Evolutionary conservation across 2,329 filamentous ascomycete genomes (phyloP).

Genomic region (Delphinella strobiligena): DNA sequence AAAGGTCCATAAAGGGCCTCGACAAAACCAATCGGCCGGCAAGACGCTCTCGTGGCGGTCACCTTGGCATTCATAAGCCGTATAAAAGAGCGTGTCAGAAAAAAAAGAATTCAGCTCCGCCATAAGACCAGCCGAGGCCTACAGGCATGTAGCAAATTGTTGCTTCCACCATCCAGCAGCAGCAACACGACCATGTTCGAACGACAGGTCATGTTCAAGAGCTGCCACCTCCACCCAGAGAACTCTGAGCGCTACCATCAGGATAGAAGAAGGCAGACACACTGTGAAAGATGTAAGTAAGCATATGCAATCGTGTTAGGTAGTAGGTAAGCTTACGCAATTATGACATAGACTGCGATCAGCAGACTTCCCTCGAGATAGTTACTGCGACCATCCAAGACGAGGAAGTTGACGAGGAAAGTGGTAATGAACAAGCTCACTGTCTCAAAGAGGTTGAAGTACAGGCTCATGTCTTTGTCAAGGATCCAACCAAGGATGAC

Average conservation of each 20-base stretch:
- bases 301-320: too few relatives aligned
- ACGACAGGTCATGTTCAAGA: too few relatives aligned
- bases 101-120: too few relatives aligned
- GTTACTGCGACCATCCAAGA: constrained; percentile 71
- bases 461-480: constrained; percentile 55
- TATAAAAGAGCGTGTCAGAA: too few relatives aligned
- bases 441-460: constrained; percentile 51
- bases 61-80: too few relatives aligned
- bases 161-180: background rate
- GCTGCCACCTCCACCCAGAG: constrained; percentile 25
- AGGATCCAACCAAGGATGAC: constrained; percentile 71
- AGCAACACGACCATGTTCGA: background rate
- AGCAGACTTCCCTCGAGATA: constrained; percentile 69
- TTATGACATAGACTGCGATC: constrained; percentile 69
- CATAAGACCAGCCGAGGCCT: too few relatives aligned
- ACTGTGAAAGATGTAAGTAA: constrained; percentile 9
- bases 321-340: constrained; percentile 49
- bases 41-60: too few relatives aligned
- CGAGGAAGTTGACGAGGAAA: constrained; percentile 75
- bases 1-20: too few relatives aligned
- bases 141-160: too few relatives aligned
- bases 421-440: constrained; percentile 72
- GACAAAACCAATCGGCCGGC: too few relatives aligned
- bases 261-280: constrained; percentile 40
- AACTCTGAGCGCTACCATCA: constrained; percentile 26